Base-by-base conservation (phyloP, 2,329 filamentous ascomycete genomes). In the Ophiocordyceps unilateralis region DNA sequence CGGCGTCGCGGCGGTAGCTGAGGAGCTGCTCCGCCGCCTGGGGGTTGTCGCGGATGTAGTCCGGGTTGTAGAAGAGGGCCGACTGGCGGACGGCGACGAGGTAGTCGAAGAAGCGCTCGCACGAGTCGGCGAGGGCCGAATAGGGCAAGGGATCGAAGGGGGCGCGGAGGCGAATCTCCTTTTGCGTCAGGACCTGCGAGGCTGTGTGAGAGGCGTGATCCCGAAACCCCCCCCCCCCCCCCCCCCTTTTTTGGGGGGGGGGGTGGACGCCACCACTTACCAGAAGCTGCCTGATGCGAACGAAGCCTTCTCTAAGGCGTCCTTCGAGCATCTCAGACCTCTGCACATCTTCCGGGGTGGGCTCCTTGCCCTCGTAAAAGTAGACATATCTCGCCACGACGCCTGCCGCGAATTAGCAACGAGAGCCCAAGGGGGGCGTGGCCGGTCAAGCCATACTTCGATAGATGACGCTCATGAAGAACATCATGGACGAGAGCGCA, bases 91-190 rank as follows among this genome's bases (percentile, higher is more conserved):
- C 66, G 17, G 70, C 64, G 22, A 76, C 67, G 44, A 76, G 63
- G 46, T 75, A 69, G 47, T 76, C 73, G 48, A 76, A 75, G 59
- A 77, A 76, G 4, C 64, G 63, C 52, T 77, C 73, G 43, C 69
- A 74, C 7, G 65, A 62, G 47, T 70, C 67, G 40, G 74, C 70
- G 6, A 77, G 65, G 14, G 65, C 71, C 2, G 67, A 68, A 53
- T 76, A 76, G 0, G 72, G 71, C 1, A 70, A 55, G 1, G 71
- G 67, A 44, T 77, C 64, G 48, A 77, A 77, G 1, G 70, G 69
- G 1, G 65, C 72, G 20, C 73, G 67, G 30, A 77, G 63, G 2
- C 74, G 70, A 47, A 75, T 66, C 50, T 78, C 74, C 49, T 78
- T 74, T 17, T 69, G 66, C 0, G 74, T 75, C 47, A 77, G 62